Evolutionary conservation across 345 rosid genomes (phyloP).

Genomic region (Reutealis trisperma): DNA sequence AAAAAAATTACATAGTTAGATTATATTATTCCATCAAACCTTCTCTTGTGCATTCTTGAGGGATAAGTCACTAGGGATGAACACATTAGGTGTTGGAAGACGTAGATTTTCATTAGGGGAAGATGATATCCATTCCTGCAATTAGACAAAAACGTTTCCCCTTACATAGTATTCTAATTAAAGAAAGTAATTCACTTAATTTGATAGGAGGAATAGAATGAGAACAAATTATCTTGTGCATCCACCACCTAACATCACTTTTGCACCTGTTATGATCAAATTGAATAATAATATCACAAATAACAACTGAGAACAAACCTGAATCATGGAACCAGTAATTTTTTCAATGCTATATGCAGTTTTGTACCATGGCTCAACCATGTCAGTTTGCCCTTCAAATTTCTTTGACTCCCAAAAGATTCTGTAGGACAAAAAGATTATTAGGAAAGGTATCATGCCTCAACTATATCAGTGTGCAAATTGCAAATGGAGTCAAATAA

Average conservation of each 20-base stretch:
- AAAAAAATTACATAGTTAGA: not conserved
- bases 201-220: too few species aligned
- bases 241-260: not conserved
- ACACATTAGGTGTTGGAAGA: conserved; percentile 67
- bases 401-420: conserved; percentile 92
- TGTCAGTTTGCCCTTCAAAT: conserved; percentile 78
- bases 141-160: conserved; percentile 19
- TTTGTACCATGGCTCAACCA: conserved; percentile 88
- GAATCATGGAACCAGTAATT: conserved; percentile 50
- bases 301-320: conserved; percentile 50
- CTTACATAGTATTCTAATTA: conserved; percentile 9
- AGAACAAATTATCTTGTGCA: too few species aligned
- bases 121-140: conserved; percentile 75
- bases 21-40: conserved; percentile 45
- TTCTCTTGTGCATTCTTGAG: conserved; percentile 57
- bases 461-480: not conserved
- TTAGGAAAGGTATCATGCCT: conserved; percentile 12
- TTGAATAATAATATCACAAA: conserved; percentile 2
- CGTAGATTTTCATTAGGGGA: conserved; percentile 66
- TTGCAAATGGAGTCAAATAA: too few species aligned
- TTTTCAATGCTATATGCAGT: conserved; percentile 76
- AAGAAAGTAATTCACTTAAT: not conserved
- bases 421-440: conserved; percentile 42
- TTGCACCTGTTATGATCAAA: conserved; percentile 7
- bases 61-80: conserved; percentile 82